Conservation (phyloP, 1,284 basidiomycete genomes). For the Omphalotus olearius region DNA sequence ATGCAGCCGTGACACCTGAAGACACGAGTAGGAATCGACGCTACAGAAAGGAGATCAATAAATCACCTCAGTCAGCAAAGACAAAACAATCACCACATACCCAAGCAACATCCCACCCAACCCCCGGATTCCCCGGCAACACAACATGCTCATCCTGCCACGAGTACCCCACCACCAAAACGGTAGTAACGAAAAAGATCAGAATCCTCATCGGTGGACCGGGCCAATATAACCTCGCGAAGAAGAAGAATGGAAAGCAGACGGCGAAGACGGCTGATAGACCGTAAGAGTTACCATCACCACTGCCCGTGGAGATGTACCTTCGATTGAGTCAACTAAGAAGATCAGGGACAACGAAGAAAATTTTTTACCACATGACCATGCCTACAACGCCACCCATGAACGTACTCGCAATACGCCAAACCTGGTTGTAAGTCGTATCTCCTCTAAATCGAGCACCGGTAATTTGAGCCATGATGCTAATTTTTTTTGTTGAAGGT, state of each 20-base stretch:
- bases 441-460: slow-evolving; percentile 72
- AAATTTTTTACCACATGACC: slow-evolving; percentile 54
- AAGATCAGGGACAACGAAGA: slow-evolving; percentile 11
- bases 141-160: slow-evolving; percentile 55
- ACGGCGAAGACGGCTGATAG: slow-evolving; percentile 69
- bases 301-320: slow-evolving; percentile 70
- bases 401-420: slow-evolving; percentile 66
- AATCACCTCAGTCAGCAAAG: background rate
- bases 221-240: slow-evolving; percentile 70
- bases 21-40: slow-evolving; percentile 60
- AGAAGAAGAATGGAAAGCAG: slow-evolving; percentile 68
- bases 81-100: slow-evolving; percentile 32
- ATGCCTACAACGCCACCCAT: slow-evolving; percentile 67
- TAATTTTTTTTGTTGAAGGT: slow-evolving; percentile 20
- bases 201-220: slow-evolving; percentile 69
- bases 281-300: slow-evolving; percentile 70
- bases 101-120: slow-evolving; percentile 63
- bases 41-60: slow-evolving; percentile 26
- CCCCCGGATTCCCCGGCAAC: slow-evolving; percentile 45
- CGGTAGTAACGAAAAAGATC: slow-evolving; percentile 70
- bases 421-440: slow-evolving; percentile 65
- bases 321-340: slow-evolving; percentile 27
- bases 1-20: slow-evolving; percentile 59
- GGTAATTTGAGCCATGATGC: slow-evolving; percentile 71
- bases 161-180: slow-evolving; percentile 72